Percentiles rank a stretch among this genome's conserved stretches.
These are phyloP conservation scores for Dichotomocladium elegans DNA, from an alignment of 371 early-diverging fungal genomes.

Conservation along the genomic window DNA sequence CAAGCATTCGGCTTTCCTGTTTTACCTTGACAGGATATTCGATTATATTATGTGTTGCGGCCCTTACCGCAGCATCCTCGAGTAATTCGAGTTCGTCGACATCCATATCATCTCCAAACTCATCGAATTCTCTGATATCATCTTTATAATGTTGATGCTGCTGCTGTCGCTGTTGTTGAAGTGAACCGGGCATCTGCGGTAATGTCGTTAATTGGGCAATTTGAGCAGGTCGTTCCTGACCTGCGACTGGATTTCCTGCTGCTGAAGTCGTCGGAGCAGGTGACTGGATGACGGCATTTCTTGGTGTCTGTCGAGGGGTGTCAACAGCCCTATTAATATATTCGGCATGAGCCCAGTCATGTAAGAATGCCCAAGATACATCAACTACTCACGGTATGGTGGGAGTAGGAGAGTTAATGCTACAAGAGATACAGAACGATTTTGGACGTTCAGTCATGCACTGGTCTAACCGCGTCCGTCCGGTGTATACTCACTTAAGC, in stretches of 20 bases:
- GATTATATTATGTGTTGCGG: not conserved
- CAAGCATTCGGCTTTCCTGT: not conserved
- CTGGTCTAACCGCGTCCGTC: not conserved
- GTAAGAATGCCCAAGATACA: too few species aligned
- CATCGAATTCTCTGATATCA: too few species aligned
- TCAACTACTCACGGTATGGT: too few species aligned
- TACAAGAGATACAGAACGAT: not conserved
- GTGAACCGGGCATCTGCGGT: not conserved
- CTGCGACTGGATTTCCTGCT: too few species aligned
- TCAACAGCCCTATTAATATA: too few species aligned
- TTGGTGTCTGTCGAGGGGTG: too few species aligned
- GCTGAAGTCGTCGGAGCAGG: too few species aligned
- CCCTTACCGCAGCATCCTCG: not conserved
- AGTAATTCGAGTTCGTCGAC: not conserved
- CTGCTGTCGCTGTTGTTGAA: not conserved
- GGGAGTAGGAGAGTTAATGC: too few species aligned
- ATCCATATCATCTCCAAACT: not conserved
- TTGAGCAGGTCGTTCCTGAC: too few species aligned
- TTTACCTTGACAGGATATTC: not conserved
- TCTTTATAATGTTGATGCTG: not conserved
- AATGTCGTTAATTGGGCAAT: not conserved
- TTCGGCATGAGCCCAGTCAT: too few species aligned
- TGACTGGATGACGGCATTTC: too few species aligned
- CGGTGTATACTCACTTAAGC: conserved; percentile 11
- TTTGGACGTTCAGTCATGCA: not conserved